Evolutionary conservation across 2,329 filamentous ascomycete genomes (phyloP).

Genomic region (Pseudomassariella vexata): DNA sequence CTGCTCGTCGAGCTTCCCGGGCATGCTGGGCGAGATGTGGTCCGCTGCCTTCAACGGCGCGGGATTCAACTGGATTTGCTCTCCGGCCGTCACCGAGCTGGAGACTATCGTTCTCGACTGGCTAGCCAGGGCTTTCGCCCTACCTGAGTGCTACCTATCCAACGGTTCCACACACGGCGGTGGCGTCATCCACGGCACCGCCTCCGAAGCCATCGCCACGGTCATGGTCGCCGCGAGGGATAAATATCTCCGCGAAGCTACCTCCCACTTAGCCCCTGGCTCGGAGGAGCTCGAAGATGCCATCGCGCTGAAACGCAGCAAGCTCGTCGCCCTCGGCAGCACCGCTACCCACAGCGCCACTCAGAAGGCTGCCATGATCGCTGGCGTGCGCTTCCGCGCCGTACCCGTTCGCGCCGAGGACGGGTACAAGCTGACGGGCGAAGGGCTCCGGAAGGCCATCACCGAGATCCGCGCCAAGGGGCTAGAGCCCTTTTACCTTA

Average conservation of each 20-base stretch:
- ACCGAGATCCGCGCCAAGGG: conserved; percentile 61
- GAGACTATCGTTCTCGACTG: conserved; percentile 93
- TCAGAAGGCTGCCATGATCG: conserved; percentile 80
- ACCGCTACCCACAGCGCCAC: conserved; percentile 77
- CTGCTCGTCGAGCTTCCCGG: conserved; percentile 72
- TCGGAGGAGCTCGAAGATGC: conserved; percentile 59
- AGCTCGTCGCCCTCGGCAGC: conserved; percentile 75
- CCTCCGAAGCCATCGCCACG: conserved; percentile 81
- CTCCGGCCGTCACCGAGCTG: conserved; percentile 84
- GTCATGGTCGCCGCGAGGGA: conserved; percentile 85
- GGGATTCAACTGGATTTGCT: conserved; percentile 97
- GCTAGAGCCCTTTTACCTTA: conserved; percentile 81
- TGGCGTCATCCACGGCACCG: conserved; percentile 90
- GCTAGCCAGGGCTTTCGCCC: conserved; percentile 68
- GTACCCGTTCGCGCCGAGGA: conserved; percentile 58
- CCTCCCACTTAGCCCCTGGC: conserved; percentile 34
- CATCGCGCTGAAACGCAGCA: conserved; percentile 59
- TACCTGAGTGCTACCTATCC: conserved; percentile 71
- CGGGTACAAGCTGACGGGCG: conserved; percentile 65
- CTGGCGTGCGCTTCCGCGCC: conserved; percentile 73
- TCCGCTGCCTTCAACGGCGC: conserved; percentile 81
- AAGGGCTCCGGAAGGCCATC: conserved; percentile 55
- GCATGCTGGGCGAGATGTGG: conserved; percentile 90
- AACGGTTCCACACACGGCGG: conserved; percentile 67
- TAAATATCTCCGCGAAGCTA: conserved; percentile 61